Base-by-base conservation (phyloP, 163 green algal species). In the Scenedesmus sp. region DNA sequence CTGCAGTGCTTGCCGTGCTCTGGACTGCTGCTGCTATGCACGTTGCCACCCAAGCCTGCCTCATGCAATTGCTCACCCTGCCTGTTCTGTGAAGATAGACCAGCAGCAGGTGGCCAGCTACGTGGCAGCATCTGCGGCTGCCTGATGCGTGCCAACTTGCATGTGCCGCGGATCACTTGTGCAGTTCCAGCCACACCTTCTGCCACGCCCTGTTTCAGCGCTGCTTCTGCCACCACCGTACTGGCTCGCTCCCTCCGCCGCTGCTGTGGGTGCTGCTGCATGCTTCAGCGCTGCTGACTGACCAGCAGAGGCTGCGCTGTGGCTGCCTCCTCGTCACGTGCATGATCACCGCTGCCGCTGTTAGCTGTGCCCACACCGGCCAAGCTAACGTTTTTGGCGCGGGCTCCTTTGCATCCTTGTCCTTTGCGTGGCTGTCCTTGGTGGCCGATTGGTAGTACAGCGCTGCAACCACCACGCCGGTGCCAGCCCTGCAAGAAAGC, bases 361-460 rank as follows among this genome's bases (percentile, higher is more conserved):
- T 53, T 53, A n/a, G 37, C 15, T 44, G 84, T 83, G 51, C 85
- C 85, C 46, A 84, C 68, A 26, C 72, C 85, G n/a, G 85, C 72
- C 26, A 90, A 53, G 85, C 85, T 90, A 53, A 90, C 72, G 30
- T 56, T 46, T 65, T 49, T 83, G 61, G n/a, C 24, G 20, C 26
- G 5, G 35, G 53, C 49, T 53, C 35, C 56, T 73, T 35, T 51
- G 30, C 49, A 30, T 65, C 61, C 72, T 90, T 90, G 12, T 83
- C 85, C 42, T 85, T 84, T 20, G 35, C 53, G 49, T 82, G 51
- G 30, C 89, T 56, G 42, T 72, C 72, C 24, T 89, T 59, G n/a
- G 79, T 83, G 6, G 22, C 83, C 24, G 46, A 85, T 81, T 97
- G 95, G 90, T 97, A 97, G 92, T 97, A 97, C 33, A 97, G 94